Conservation (phyloP, 2,329 filamentous ascomycete species). For the Fusarium nanum region DNA sequence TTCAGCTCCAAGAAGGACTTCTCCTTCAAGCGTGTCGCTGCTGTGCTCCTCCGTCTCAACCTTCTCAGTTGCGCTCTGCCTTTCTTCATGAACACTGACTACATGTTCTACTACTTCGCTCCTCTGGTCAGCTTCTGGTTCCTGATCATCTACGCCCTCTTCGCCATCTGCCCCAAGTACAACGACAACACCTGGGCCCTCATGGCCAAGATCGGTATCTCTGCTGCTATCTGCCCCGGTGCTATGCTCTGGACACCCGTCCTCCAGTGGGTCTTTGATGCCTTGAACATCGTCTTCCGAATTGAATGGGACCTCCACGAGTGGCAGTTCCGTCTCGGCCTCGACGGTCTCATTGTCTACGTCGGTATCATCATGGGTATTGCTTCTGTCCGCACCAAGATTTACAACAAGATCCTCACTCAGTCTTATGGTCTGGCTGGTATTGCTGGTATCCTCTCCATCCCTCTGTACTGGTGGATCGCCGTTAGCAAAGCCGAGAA, state of each 20-base stretch:
- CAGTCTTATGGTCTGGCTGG: constrained; percentile 35
- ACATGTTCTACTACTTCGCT: constrained; percentile 66
- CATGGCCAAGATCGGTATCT: constrained; percentile 59
- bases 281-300: constrained; percentile 55
- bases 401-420: constrained; percentile 38
- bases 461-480: constrained; percentile 50
- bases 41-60: constrained; percentile 68
- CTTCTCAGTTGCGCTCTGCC: constrained; percentile 64
- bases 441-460: constrained; percentile 30
- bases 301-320: constrained; percentile 62
- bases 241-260: constrained; percentile 34
- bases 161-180: constrained; percentile 55
- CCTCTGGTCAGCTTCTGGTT: constrained; percentile 72
- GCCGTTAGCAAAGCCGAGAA: constrained; percentile 41
- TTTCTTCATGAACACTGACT: constrained; percentile 67
- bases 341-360: constrained; percentile 68
- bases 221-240: constrained; percentile 55
- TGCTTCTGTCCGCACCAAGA: constrained; percentile 32
- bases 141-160: constrained; percentile 63
- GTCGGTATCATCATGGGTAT: constrained; percentile 62
- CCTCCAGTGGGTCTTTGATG: constrained; percentile 35
- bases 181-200: constrained; percentile 60
- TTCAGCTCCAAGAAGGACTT: constrained; percentile 68
- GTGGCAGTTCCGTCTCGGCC: constrained; percentile 61
- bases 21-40: constrained; percentile 62